Evolutionary conservation across 192 early-diverging fungal genomes (phyloP).

Genomic region (Coemansia sp.): DNA sequence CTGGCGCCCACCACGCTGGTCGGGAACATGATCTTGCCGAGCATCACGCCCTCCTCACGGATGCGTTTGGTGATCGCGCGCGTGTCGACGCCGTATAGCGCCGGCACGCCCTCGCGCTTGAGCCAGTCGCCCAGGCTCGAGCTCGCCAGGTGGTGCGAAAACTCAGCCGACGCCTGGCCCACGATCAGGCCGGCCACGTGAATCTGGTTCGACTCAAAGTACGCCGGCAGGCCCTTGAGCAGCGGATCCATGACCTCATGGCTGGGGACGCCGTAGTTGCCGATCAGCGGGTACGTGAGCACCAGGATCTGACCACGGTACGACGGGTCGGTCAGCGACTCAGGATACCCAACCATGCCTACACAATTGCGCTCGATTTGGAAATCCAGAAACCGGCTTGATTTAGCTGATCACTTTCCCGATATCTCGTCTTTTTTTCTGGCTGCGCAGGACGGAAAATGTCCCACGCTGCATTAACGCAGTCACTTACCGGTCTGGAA

Average conservation of each 20-base stretch:
- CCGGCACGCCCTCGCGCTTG: constrained; percentile 87
- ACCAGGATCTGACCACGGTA: constrained; percentile 98
- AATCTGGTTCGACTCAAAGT: constrained; percentile 95
- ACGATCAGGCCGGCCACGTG: constrained; percentile 91
- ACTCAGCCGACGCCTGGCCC: constrained; percentile 86
- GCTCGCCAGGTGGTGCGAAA: constrained; percentile 86
- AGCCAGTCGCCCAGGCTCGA: constrained; percentile 87
- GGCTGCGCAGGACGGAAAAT: too few species aligned
- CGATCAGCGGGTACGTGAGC: constrained; percentile 94
- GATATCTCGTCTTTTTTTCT: too few species aligned
- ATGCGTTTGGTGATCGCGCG: constrained; percentile 97
- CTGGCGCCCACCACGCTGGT: constrained; percentile 50
- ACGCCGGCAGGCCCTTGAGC: constrained; percentile 82
- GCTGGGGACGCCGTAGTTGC: constrained; percentile 97
- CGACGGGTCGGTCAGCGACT: constrained; percentile 96
- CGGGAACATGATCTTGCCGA: constrained; percentile 91
- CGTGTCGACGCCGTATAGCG: constrained; percentile 93
- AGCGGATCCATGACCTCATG: constrained; percentile 75
- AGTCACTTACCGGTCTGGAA: constrained; percentile 89
- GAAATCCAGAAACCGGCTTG: too few species aligned
- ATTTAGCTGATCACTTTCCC: too few species aligned
- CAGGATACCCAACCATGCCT: constrained; percentile 98
- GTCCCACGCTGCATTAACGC: neutral
- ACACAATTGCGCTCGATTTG: constrained; percentile 1
- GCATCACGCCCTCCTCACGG: constrained; percentile 79